Evolutionary conservation across 257 asterid species (phyloP).

Genomic region (Petunia secreta): DNA sequence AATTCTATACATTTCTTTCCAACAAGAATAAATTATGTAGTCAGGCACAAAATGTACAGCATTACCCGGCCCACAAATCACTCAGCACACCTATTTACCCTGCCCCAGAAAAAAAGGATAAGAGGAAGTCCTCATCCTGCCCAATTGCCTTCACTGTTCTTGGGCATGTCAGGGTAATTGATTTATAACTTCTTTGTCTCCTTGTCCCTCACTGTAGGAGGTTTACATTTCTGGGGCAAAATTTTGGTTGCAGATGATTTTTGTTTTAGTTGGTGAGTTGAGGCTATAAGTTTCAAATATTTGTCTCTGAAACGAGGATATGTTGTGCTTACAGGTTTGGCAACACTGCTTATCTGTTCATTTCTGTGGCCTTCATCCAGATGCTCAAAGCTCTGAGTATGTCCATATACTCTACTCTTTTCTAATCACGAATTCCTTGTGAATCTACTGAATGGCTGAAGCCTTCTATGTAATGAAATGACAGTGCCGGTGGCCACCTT

Average conservation of each 20-base stretch:
- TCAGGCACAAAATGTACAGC: not conserved
- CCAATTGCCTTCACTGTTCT: not conserved
- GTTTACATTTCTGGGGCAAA: constrained; percentile 18
- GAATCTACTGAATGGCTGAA: constrained; percentile 25
- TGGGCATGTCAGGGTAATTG: not conserved
- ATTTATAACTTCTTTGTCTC: constrained; percentile 8
- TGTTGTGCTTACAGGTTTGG: constrained; percentile 77
- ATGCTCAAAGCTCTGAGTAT: constrained; percentile 99
- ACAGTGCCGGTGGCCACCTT: constrained; percentile 99
- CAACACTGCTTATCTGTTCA: constrained; percentile 92
- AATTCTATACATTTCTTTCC: not conserved
- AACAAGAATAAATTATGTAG: not conserved
- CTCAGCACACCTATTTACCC: not conserved
- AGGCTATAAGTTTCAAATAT: not conserved
- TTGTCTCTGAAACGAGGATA: constrained; percentile 12
- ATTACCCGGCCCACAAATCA: not conserved
- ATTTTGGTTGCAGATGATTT: not conserved
- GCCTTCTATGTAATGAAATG: constrained; percentile 20
- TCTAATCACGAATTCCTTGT: constrained; percentile 4
- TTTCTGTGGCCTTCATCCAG: constrained; percentile 99
- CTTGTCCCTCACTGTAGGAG: not conserved
- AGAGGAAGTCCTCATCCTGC: not conserved
- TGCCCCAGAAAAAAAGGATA: not conserved
- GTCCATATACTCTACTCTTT: constrained; percentile 29
- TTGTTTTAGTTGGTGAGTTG: constrained; percentile 16